A percentile compares a stretch with the other conserved stretches of the same genome.
These are phyloP conservation scores for Ilyonectria sp. DNA, from an alignment of 2,329 filamentous ascomycete genomes.

Conservation along the genomic window DNA sequence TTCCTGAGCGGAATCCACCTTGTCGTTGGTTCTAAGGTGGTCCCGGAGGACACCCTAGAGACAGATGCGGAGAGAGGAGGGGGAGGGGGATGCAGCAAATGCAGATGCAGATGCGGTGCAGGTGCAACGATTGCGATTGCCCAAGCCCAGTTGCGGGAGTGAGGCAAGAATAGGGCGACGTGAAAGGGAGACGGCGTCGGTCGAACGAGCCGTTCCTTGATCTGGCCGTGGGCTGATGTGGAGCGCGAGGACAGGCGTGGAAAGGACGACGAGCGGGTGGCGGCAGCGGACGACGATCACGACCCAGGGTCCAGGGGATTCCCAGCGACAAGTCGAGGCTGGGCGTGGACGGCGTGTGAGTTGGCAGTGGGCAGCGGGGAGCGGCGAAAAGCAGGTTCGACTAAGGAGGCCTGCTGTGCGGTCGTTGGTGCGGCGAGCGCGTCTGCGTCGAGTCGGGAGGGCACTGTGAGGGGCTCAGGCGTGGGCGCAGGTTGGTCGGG, in stretches of 20 bases:
- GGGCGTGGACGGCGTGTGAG: conserved; percentile 34
- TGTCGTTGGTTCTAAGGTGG: conserved; percentile 61
- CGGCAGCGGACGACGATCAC: conserved; percentile 46
- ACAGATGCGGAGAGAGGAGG: conserved; percentile 42
- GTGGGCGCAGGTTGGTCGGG: conserved; percentile 36
- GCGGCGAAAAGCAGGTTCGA: conserved; percentile 31
- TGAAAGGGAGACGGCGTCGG: conserved; percentile 21
- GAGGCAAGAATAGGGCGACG: conserved; percentile 36
- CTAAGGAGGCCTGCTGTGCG: conserved; percentile 14
- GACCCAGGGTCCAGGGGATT: conserved; percentile 44
- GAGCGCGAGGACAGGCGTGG: conserved; percentile 43
- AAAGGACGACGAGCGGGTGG: conserved; percentile 40
- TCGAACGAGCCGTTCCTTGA: conserved; percentile 40
- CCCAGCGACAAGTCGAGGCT: conserved; percentile 33
- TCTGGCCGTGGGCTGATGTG: conserved; percentile 49
- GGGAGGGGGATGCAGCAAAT: conserved; percentile 26
- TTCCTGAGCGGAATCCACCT: conserved; percentile 74
- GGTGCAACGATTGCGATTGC: conserved; percentile 17
- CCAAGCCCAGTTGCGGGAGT: conserved; percentile 28
- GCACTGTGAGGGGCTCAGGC: conserved; percentile 45
- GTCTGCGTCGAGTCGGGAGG: conserved; percentile 17
- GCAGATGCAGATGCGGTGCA: conserved; percentile 27
- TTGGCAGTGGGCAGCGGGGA: conserved; percentile 30
- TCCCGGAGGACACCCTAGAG: conserved; percentile 56
- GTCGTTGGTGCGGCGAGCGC: conserved; percentile 8